phyloP scores from a whole-genome alignment of 495 filamentous ascomycete genomes.

The Hypomontagnella submonticulosa region DNA sequence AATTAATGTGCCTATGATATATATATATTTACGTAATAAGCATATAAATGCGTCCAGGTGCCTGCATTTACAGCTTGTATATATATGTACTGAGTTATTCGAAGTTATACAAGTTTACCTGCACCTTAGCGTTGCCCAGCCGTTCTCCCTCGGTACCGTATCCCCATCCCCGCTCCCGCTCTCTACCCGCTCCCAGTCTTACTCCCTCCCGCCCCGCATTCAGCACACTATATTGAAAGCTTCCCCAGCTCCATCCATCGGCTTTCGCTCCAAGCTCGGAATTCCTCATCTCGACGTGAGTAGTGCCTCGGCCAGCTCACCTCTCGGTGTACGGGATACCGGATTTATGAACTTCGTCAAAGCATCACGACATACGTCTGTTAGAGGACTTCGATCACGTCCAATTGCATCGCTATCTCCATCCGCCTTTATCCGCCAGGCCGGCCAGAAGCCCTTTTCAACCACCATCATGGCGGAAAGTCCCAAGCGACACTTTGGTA shows the following conservation, averaged over 20 bases:
- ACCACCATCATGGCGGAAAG: slow-evolving; percentile 44
- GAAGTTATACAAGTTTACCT: no score
- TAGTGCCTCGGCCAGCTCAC: slow-evolving; percentile 9
- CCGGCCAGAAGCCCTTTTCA: slow-evolving; percentile 15
- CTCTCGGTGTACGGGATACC: background rate
- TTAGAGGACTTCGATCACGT: slow-evolving; percentile 17
- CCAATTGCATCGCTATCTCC: slow-evolving; percentile 10
- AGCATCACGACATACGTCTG: slow-evolving; percentile 13
- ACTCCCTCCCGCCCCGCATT: slow-evolving; percentile 25
- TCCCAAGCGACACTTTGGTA: slow-evolving; percentile 55
- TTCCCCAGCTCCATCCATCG: background rate
- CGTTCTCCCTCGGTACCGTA: background rate
- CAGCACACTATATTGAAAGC: slow-evolving; percentile 12
- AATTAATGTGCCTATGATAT: no score
- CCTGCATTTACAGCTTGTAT: no score
- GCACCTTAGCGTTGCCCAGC: no score
- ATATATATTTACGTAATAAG: no score
- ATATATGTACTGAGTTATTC: no score
- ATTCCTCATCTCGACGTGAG: background rate
- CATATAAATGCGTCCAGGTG: no score
- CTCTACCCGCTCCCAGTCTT: slow-evolving; percentile 1
- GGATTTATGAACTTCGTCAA: slow-evolving; percentile 25
- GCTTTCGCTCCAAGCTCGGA: slow-evolving; percentile 22
- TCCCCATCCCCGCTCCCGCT: slow-evolving; percentile 5
- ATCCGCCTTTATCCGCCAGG: slow-evolving; percentile 12